Conservation (phyloP, 2,329 filamentous ascomycete species). For the Niveomyces coronatus region DNA sequence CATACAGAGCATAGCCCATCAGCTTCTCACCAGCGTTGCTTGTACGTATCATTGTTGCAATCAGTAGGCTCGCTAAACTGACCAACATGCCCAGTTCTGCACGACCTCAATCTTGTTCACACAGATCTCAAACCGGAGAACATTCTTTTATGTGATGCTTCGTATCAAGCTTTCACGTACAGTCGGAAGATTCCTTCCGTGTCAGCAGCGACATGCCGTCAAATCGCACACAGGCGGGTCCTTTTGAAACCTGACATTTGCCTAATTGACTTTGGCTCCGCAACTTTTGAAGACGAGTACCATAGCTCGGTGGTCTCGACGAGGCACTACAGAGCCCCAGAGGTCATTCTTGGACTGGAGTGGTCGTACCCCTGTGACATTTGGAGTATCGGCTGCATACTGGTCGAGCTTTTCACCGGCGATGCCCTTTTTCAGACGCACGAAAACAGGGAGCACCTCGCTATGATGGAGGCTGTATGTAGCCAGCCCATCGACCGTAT, state of each 20-base stretch:
- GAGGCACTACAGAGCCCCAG: constrained; percentile 58
- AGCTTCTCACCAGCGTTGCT: constrained; percentile 10
- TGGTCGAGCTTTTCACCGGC: constrained; percentile 63
- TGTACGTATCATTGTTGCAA: constrained; percentile 3
- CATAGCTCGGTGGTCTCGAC: constrained; percentile 63
- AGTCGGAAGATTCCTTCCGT: constrained; percentile 61
- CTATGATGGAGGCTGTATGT: constrained; percentile 66
- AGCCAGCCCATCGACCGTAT: constrained; percentile 39
- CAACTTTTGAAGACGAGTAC: constrained; percentile 64
- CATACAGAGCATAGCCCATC: constrained; percentile 9
- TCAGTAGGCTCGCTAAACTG: constrained; percentile 11
- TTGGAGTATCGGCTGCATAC: constrained; percentile 64
- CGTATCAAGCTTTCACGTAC: constrained; percentile 61
- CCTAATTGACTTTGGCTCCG: constrained; percentile 61
- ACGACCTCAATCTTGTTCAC: constrained; percentile 95
- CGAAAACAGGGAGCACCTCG: constrained; percentile 60
- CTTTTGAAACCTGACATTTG: constrained; percentile 59
- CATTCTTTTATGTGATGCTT: constrained; percentile 54
- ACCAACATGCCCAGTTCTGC: constrained; percentile 53
- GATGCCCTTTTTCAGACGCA: constrained; percentile 64
- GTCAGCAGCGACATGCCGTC: constrained; percentile 46
- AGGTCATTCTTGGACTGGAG: constrained; percentile 60
- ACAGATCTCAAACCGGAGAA: constrained; percentile 69
- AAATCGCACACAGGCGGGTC: constrained; percentile 53
- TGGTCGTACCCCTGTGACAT: constrained; percentile 66